Conservation (phyloP, 148 eudicot species). For the Nepenthes mirabilis region DNA sequence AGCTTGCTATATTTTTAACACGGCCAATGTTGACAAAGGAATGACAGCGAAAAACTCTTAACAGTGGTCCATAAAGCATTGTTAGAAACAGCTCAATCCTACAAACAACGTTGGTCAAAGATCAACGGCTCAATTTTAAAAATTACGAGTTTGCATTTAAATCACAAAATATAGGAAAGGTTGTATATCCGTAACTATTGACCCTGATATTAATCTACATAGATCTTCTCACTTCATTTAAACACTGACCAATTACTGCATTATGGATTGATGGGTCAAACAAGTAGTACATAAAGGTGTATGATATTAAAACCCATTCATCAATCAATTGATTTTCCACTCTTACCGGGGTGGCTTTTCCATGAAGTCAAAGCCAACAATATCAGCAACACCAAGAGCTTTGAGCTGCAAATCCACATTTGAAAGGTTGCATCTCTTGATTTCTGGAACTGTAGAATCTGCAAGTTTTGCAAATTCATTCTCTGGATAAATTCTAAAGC, state of each 20-base stretch:
- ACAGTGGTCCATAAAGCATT: too few relatives aligned
- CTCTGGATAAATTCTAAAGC: constrained; percentile 92
- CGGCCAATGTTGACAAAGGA: too few relatives aligned
- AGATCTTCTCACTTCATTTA: too few relatives aligned
- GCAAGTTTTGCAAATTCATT: constrained; percentile 57
- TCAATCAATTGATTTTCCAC: not conserved
- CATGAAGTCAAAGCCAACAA: constrained; percentile 84
- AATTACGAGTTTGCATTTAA: too few relatives aligned
- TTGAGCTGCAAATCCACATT: constrained; percentile 86
- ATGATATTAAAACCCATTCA: not conserved
- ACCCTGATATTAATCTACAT: too few relatives aligned
- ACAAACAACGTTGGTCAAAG: too few relatives aligned
- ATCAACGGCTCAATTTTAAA: too few relatives aligned
- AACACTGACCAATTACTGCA: not conserved
- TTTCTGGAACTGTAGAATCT: constrained; percentile 88
- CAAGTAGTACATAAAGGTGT: not conserved
- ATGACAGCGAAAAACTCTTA: too few relatives aligned
- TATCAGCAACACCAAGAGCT: constrained; percentile 87
- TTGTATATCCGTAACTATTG: too few relatives aligned
- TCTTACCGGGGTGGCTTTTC: constrained; percentile 76
- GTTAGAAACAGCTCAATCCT: too few relatives aligned
- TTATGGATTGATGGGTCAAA: not conserved
- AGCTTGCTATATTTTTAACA: too few relatives aligned
- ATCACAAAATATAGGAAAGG: too few relatives aligned
- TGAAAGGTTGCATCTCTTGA: constrained; percentile 69